These are phyloP conservation scores for Lathyrus oleraceus DNA, from an alignment of 306 rosid genomes.

Conservation along the genomic window DNA sequence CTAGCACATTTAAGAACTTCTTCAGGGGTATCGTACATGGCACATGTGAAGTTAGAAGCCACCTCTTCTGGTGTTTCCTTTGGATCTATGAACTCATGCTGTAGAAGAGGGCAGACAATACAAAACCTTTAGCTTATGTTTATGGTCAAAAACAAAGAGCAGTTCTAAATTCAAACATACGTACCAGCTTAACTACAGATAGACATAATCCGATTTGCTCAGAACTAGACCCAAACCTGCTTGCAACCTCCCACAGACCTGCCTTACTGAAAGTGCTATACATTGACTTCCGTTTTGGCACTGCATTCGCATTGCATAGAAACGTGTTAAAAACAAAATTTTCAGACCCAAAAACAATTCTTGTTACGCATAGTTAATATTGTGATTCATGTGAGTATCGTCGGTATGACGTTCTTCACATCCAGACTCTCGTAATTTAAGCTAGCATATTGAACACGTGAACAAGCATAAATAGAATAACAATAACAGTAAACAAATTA, in stretches of 20 bases:
- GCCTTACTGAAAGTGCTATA: conserved; percentile 81
- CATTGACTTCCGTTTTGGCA: conserved; percentile 83
- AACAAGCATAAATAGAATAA: too few species aligned
- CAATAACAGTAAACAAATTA: too few species aligned
- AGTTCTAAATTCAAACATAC: conserved; percentile 40
- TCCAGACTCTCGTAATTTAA: too few species aligned
- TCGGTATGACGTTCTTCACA: too few species aligned
- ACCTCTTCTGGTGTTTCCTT: conserved; percentile 97
- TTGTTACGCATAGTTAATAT: too few species aligned
- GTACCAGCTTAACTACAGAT: conserved; percentile 68
- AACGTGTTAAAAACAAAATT: too few species aligned
- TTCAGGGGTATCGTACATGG: conserved; percentile 83
- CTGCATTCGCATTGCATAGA: too few species aligned
- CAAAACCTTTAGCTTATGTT: conserved; percentile 27
- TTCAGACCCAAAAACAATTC: too few species aligned
- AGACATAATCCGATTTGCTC: conserved; percentile 92
- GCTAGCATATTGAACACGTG: too few species aligned
- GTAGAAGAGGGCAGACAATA: conserved; percentile 16
- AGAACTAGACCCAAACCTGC: conserved; percentile 90
- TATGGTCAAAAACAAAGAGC: conserved; percentile 21
- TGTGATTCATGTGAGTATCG: too few species aligned
- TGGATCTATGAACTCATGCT: conserved; percentile 96
- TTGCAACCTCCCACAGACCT: conserved; percentile 96
- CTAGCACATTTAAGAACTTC: conserved; percentile 94
- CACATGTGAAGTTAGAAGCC: conserved; percentile 92